These are phyloP conservation scores for Pulveroboletus sp. DNA, from an alignment of 768 basidiomycete genomes.

Conservation along the genomic window DNA sequence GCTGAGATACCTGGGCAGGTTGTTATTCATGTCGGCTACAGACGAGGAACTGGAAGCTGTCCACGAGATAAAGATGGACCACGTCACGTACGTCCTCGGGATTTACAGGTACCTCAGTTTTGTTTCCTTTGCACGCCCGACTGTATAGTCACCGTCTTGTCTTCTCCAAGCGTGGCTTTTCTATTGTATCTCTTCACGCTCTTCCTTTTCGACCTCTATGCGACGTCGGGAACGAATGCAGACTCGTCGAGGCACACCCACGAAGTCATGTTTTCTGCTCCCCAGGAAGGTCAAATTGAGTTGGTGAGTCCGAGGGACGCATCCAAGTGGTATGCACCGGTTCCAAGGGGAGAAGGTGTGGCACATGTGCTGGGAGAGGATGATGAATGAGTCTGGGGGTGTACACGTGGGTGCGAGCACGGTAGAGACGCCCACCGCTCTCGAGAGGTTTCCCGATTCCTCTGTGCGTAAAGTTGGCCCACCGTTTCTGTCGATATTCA, in stretches of 20 bases:
- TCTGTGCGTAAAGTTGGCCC: too few species aligned
- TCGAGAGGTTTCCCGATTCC: not conserved
- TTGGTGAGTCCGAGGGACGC: constrained; percentile 30
- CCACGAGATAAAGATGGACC: constrained; percentile 74
- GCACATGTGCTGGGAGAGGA: constrained; percentile 51
- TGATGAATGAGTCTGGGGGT: constrained; percentile 30
- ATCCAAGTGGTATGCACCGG: constrained; percentile 63
- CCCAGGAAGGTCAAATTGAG: constrained; percentile 38
- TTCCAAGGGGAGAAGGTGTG: constrained; percentile 39
- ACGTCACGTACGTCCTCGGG: constrained; percentile 84
- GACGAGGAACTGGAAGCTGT: constrained; percentile 82
- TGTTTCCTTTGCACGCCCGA: not conserved
- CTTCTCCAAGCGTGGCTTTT: constrained; percentile 49
- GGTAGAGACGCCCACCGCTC: not conserved
- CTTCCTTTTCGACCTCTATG: constrained; percentile 65
- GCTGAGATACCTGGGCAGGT: constrained; percentile 32
- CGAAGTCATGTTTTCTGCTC: constrained; percentile 16
- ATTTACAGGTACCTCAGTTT: constrained; percentile 60
- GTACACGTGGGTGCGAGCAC: too few species aligned
- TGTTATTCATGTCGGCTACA: constrained; percentile 90
- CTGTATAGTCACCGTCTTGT: not conserved
- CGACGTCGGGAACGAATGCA: constrained; percentile 57
- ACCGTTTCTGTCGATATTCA: too few species aligned
- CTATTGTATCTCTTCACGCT: constrained; percentile 70
- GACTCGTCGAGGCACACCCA: constrained; percentile 3